Evolutionary conservation across 139 green algal species (phyloP), one percentile per base, ranked within the genome.

Genomic region (Mychonastes homosphaera): DNA sequence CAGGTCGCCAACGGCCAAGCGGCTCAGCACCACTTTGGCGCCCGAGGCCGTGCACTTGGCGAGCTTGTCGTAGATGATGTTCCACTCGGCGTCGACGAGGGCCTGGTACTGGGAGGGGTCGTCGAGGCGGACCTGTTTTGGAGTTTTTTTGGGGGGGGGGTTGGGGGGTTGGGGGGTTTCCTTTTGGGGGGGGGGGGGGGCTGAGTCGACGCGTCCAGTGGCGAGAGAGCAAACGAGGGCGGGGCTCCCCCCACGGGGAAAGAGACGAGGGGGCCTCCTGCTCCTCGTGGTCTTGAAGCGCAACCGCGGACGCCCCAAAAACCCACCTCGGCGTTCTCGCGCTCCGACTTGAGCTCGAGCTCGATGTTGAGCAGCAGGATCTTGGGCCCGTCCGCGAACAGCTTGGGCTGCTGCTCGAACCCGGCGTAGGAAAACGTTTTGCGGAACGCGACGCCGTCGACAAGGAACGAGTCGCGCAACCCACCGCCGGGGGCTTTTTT

Each of bases 21-120:
- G 36, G 23, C 56, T 66, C 38, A 13, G n/a, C 36, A 44, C 36
- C 12, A 63, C 26, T 21, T 55, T 28, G 32, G 48, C 47, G 33
- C 44, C 56, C 41, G 41, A 54, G 19, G 19, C 63, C 10, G 75
- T 87, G 54, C 81, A 97, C 61, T 87, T 87, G 38, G 84, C 83
- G 39, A 99, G 84, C 81, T 99, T 99, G 56, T 93, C 80, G 64
- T 98, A 98, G 55, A 99, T 99, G 73, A 99, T 96, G 82, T 95
- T 96, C 92, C 92, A 99, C 74, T 99, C 92, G 2, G 91, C 91
- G 56, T 97, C 91, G 49, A 97, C 91, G 53, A 97, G 13, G 13
- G 24, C 41, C 77, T 99, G 92, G 72, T 99, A 99, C 76, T 94
- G 77, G 29, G 76, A 53, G 2, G 92, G 92, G 79, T 99, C 92